Evolutionary conservation across 2,329 filamentous ascomycete genomes (phyloP), one percentile per base, ranked within the genome.

Genomic region (Penicillium nordicum): DNA sequence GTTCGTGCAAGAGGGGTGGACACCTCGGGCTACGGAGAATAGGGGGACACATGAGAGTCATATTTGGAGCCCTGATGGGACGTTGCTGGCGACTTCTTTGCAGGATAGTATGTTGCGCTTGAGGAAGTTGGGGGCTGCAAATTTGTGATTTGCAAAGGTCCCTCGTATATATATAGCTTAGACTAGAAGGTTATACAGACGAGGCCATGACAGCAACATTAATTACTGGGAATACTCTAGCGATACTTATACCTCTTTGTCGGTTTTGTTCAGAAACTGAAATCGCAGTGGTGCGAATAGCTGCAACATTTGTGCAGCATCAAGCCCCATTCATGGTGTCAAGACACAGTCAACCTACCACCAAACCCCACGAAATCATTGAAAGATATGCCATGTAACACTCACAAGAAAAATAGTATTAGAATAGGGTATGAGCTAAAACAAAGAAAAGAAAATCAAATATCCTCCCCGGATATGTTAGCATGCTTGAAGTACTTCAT

Each of bases 401-500:
- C 53, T 42, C 29, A 45, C 34, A 46, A 48, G 25, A 47, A 41
- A 8, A 54, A 27, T 40, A 30, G 34, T 51, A 47, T 53, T 49
- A 21, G 41, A 44, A 47, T 11, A 57, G 27, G 16, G 42, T 49
- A 29, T 42, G 45, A 23, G 48, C 47, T 23, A 34, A 52, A 40
- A 50, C 29, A 45, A 50, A 43, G 18, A 29, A 29, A 46, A 21
- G 1, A 25, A 41, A 23, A 37, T 72, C 62, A 73, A 63, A 65
- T 73, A 68, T 84, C 82, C 37, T 84, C 83, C 21, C 80, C 82
- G 44, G 81, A 90, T 69, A 97, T 95, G 78, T 96, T 96, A 34
- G 94, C 93, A 79, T 99, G 94, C 65, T 92, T 86, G 71, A 99
- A 99, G 74, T 97, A 97, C 74, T 99, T 99, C 93, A 99, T 97